phyloP scores from a whole-genome alignment of 2,329 filamentous ascomycete genomes.

The Aspergillus sp. region DNA sequence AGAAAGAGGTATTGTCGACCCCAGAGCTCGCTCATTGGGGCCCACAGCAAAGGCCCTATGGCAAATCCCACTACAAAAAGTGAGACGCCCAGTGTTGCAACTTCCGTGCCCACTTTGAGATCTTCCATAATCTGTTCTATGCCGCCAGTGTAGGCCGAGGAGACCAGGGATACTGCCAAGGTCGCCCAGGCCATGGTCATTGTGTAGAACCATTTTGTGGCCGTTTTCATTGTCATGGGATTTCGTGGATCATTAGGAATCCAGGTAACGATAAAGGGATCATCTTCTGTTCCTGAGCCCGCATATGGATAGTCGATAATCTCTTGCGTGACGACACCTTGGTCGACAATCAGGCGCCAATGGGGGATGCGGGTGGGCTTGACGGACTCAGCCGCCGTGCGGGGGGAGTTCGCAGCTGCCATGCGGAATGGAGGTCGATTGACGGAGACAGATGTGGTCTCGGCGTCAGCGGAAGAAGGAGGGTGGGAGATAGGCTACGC shows the following conservation, averaged over 20 bases:
- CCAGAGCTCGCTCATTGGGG: slow-evolving; percentile 23
- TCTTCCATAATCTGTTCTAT: slow-evolving; percentile 9
- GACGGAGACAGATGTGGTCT: neutral
- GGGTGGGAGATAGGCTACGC: neutral
- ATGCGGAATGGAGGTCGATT: neutral
- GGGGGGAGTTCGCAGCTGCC: neutral
- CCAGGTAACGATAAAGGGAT: slow-evolving; percentile 13
- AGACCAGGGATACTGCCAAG: slow-evolving; percentile 10
- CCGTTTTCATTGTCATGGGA: slow-evolving; percentile 6
- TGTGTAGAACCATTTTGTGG: slow-evolving; percentile 10
- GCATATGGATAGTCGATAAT: slow-evolving; percentile 9
- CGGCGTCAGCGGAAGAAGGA: neutral
- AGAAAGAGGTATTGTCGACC: slow-evolving; percentile 22
- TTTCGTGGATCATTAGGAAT: slow-evolving; percentile 14
- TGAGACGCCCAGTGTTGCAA: slow-evolving; percentile 12
- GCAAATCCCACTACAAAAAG: slow-evolving; percentile 39
- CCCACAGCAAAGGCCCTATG: slow-evolving; percentile 38
- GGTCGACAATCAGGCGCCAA: slow-evolving; percentile 15
- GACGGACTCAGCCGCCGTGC: slow-evolving; percentile 6
- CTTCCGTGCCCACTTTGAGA: slow-evolving; percentile 8
- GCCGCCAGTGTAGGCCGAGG: slow-evolving; percentile 13
- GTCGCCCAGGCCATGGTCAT: slow-evolving; percentile 8
- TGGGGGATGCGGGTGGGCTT: slow-evolving; percentile 12
- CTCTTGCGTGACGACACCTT: slow-evolving; percentile 11
- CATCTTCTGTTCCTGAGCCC: slow-evolving; percentile 13